These are phyloP conservation scores for Nelumbo lutea DNA, from an alignment of 164 flowering plant genomes.

Conservation along the genomic window DNA sequence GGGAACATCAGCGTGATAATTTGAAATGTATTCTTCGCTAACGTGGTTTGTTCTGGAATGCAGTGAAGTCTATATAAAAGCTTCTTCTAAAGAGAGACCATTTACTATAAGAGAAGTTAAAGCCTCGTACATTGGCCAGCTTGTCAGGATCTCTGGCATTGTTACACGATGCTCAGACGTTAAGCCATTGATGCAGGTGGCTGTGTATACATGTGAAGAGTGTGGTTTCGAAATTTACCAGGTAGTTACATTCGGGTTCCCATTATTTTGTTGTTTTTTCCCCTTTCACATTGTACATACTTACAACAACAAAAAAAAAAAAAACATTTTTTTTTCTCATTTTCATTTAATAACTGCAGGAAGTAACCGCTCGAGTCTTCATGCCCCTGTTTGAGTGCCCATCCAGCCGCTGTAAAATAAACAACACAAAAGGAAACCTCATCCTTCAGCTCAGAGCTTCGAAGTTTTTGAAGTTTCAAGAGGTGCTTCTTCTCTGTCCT, in stretches of 20 bases:
- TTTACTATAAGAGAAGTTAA: constrained; percentile 91
- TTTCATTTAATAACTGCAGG: constrained; percentile 39
- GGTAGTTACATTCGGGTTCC: constrained; percentile 32
- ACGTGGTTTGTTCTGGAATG: constrained; percentile 1
- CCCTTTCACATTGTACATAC: no score
- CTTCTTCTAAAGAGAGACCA: constrained; percentile 74
- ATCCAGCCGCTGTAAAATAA: constrained; percentile 57
- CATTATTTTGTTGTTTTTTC: no score
- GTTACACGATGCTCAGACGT: constrained; percentile 98
- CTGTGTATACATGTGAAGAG: constrained; percentile 97
- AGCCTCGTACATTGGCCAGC: constrained; percentile 93
- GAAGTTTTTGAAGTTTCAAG: constrained; percentile 93
- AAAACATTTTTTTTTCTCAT: background rate
- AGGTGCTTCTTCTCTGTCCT: constrained; percentile 39
- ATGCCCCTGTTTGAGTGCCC: constrained; percentile 98
- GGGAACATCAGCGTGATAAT: background rate
- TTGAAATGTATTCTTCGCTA: background rate
- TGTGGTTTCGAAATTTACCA: constrained; percentile 99
- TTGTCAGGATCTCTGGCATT: constrained; percentile 89
- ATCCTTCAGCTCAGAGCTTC: constrained; percentile 98
- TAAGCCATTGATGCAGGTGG: constrained; percentile 96
- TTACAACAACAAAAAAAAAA: no score
- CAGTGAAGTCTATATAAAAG: constrained; percentile 92
- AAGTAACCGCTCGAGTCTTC: constrained; percentile 88
- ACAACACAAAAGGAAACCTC: constrained; percentile 72